Evolutionary conservation across 345 rosid genomes (phyloP).

Genomic region (Cardiospermum halicacabum): DNA sequence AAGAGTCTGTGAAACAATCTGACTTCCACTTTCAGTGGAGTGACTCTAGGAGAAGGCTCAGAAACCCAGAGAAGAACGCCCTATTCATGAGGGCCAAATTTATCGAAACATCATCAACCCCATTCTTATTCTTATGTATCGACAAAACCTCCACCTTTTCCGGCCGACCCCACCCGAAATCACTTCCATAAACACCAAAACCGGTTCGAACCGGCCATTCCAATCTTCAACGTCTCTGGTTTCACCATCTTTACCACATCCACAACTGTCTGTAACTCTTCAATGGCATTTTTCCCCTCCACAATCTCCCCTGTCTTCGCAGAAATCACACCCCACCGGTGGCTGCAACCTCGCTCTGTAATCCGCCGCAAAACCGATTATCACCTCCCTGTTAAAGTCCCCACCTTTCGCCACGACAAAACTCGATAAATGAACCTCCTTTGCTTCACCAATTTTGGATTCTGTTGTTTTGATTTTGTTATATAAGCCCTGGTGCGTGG

Average conservation of each 20-base stretch:
- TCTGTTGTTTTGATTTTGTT: background rate
- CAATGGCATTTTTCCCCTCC: conserved; percentile 1
- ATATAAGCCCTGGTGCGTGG: conserved; percentile 18
- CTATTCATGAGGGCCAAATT: conserved; percentile 24
- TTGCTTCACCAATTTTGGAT: background rate
- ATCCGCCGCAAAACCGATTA: conserved; percentile 20
- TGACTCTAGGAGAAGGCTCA: conserved; percentile 55
- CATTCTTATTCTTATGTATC: background rate
- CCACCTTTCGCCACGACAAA: conserved; percentile 26
- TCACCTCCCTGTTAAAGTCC: background rate
- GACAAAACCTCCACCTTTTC: background rate
- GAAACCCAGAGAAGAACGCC: conserved; percentile 98
- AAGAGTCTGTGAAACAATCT: conserved; percentile 88
- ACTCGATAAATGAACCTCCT: conserved; percentile 22
- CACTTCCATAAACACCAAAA: background rate
- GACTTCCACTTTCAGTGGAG: conserved; percentile 80
- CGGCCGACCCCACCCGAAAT: conserved; percentile 20
- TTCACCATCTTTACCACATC: background rate
- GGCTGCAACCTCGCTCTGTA: conserved; percentile 22
- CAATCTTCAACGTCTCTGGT: background rate
- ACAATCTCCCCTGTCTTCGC: background rate
- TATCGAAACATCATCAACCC: conserved; percentile 10
- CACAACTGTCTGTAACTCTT: background rate
- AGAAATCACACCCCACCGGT: background rate
- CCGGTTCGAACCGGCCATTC: background rate